phyloP scores from a whole-genome alignment of 2,329 filamentous ascomycete genomes.

The Neofusicoccum cordaticola region DNA sequence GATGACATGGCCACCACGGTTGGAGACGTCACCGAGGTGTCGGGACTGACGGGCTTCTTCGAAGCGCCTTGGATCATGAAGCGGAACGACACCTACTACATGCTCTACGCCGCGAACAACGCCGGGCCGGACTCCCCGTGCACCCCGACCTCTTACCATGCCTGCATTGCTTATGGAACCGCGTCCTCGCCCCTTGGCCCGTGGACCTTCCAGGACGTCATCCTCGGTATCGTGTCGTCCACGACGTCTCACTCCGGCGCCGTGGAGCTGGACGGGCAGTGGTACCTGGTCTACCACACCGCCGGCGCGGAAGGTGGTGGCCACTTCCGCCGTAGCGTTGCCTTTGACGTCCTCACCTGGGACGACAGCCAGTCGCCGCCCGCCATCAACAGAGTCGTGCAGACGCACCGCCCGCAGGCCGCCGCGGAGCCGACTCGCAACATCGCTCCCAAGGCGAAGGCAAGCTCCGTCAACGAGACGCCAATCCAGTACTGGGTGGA shows the following conservation, averaged over 20 bases:
- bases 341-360: slow-evolving; percentile 34
- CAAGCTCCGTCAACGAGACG: slow-evolving; percentile 24
- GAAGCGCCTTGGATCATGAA: slow-evolving; percentile 42
- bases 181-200: slow-evolving; percentile 35
- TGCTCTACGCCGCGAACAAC: slow-evolving; percentile 42
- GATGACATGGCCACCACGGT: slow-evolving; percentile 39
- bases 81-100: slow-evolving; percentile 37
- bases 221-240: slow-evolving; percentile 37
- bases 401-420: slow-evolving; percentile 28
- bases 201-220: slow-evolving; percentile 36
- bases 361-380: slow-evolving; percentile 28
- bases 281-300: slow-evolving; percentile 38
- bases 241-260: slow-evolving; percentile 40
- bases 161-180: slow-evolving; percentile 40
- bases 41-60: slow-evolving; percentile 34
- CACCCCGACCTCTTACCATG: slow-evolving; percentile 40
- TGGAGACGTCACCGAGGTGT: slow-evolving; percentile 24
- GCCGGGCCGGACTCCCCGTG: slow-evolving; percentile 36
- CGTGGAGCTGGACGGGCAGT: slow-evolving; percentile 29
- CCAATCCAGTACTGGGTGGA: slow-evolving; percentile 41
- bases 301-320: slow-evolving; percentile 35
- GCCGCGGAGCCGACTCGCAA: slow-evolving; percentile 31
- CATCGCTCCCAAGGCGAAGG: slow-evolving; percentile 29
- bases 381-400: slow-evolving; percentile 29
- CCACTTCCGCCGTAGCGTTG: slow-evolving; percentile 38